phyloP scores from a whole-genome alignment of 2,329 filamentous ascomycete genomes.

The Plenodomus tracheiphilus region DNA sequence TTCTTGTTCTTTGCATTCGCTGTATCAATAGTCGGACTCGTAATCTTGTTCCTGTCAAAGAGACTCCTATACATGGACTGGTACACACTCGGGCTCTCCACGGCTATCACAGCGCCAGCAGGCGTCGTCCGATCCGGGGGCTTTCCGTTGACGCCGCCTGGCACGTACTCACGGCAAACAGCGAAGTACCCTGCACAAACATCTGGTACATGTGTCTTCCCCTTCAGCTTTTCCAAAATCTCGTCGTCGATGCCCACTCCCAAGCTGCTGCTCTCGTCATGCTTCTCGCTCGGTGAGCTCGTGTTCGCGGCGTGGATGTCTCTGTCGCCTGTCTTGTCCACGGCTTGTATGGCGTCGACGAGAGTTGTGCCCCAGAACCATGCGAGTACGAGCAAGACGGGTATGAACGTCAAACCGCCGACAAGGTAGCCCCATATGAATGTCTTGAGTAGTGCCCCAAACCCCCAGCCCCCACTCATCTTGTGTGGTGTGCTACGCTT shows the following conservation, averaged over 20 bases:
- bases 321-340: constrained; percentile 6
- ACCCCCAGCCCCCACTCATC: constrained; percentile 31
- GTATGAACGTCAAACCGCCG: constrained; percentile 28
- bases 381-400: constrained; percentile 16
- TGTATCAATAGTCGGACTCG: constrained; percentile 57
- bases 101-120: constrained; percentile 73
- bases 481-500: constrained; percentile 21
- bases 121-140: constrained; percentile 85
- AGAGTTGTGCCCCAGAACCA: constrained; percentile 25
- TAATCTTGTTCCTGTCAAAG: constrained; percentile 75
- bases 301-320: not conserved
- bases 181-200: constrained; percentile 91
- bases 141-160: constrained; percentile 89
- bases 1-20: constrained; percentile 58
- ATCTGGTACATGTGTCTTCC: constrained; percentile 64
- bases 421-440: constrained; percentile 33
- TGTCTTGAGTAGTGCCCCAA: constrained; percentile 27
- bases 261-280: constrained; percentile 13
- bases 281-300: constrained; percentile 9
- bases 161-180: constrained; percentile 90
- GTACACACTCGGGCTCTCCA: constrained; percentile 90
- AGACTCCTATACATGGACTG: constrained; percentile 97
- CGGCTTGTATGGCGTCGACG: constrained; percentile 3
- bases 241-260: constrained; percentile 26
- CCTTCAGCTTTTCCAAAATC: constrained; percentile 29